phyloP scores from a whole-genome alignment of 2,329 filamentous ascomycete species.

The Neopestalotiopsis rosae region DNA sequence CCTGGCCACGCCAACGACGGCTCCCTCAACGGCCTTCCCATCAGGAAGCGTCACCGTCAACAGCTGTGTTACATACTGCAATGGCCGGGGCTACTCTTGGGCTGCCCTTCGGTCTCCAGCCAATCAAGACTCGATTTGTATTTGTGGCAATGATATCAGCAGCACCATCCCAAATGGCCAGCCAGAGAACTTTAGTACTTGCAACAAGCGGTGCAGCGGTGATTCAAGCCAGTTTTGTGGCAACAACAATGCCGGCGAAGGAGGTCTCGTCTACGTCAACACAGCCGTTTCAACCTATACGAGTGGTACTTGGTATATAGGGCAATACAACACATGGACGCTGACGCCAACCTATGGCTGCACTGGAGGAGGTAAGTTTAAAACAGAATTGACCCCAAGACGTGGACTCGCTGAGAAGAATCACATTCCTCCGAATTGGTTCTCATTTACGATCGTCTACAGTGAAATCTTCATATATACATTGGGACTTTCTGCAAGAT shows the following conservation, averaged over 20 bases:
- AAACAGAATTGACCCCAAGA: too few relatives aligned
- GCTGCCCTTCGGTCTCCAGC: not conserved
- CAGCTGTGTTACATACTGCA: not conserved
- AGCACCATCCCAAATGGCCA: not conserved
- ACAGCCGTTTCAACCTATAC: not conserved
- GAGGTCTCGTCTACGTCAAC: constrained; percentile 11
- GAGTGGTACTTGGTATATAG: not conserved
- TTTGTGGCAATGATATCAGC: not conserved
- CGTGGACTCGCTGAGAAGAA: too few relatives aligned
- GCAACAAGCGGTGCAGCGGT: not conserved
- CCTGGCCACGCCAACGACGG: not conserved
- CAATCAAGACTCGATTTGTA: not conserved
- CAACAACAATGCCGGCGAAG: not conserved
- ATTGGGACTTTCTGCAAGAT: not conserved
- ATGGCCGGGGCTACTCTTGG: not conserved
- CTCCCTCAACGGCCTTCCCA: not conserved
- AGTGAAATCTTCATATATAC: not conserved
- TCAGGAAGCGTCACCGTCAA: not conserved
- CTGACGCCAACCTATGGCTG: constrained; percentile 7
- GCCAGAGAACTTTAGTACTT: not conserved
- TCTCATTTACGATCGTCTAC: too few relatives aligned
- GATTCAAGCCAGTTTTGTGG: not conserved
- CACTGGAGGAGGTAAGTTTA: not conserved
- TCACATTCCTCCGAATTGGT: too few relatives aligned
- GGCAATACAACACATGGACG: not conserved